phyloP scores from a whole-genome alignment of 1,139 yeast species.

The Zygosaccharomyces sapae region DNA sequence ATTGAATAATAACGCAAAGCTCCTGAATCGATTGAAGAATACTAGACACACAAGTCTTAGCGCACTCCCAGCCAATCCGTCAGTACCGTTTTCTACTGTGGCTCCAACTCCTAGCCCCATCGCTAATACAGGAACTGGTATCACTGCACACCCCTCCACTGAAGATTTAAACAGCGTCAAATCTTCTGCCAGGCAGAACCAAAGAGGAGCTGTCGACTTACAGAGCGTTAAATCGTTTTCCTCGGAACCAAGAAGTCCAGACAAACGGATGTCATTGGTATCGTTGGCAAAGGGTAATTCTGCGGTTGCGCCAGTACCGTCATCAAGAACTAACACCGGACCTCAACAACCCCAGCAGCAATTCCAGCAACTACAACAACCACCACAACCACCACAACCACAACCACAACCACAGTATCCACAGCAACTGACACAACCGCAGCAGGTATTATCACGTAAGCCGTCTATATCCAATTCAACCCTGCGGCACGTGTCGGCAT shows the following conservation, averaged over 20 bases:
- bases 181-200: constrained; percentile 16
- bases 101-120: constrained; percentile 4
- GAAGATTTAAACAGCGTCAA: constrained; percentile 27
- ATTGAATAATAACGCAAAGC: constrained; percentile 30
- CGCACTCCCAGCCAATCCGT: constrained; percentile 21
- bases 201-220: constrained; percentile 18
- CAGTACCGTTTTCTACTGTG: constrained; percentile 7
- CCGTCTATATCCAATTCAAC: constrained; percentile 22
- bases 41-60: constrained; percentile 36
- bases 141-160: constrained; percentile 11
- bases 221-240: constrained; percentile 28
- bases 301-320: constrained; percentile 1
- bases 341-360: neutral
- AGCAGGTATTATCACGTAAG: constrained; percentile 12
- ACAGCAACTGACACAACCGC: neutral
- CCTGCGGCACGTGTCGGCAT: constrained; percentile 16
- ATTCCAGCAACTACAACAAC: neutral
- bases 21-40: constrained; percentile 31
- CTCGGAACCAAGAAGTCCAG: constrained; percentile 29
- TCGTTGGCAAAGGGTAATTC: constrained; percentile 19
- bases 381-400: neutral
- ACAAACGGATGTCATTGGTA: constrained; percentile 26
- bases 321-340: neutral
- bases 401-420: neutral
- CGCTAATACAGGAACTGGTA: constrained; percentile 6